These are phyloP conservation scores for Leishmania major DNA, from an alignment of 208 protist species.

Conservation along the genomic window DNA sequence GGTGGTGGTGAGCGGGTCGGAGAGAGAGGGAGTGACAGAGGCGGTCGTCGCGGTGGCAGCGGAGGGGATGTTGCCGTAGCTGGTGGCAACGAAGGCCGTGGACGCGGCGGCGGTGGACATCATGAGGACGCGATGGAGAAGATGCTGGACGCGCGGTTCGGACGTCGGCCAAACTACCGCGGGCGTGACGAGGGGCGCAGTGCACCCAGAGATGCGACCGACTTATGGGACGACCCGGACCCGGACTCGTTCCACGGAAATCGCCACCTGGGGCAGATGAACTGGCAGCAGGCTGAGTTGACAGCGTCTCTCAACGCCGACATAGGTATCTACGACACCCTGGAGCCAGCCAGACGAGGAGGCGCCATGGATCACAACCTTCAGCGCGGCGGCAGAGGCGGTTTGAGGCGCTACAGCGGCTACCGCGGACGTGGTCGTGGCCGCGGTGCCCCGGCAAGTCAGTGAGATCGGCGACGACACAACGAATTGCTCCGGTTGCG, in stretches of 20 bases:
- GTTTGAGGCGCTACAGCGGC: conserved; percentile 9
- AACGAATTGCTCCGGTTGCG: background rate
- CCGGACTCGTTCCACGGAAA: conserved; percentile 76
- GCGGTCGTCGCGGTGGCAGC: conserved; percentile 6
- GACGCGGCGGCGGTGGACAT: background rate
- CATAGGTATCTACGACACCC: conserved; percentile 13
- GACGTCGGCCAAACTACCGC: conserved; percentile 31
- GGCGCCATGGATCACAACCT: conserved; percentile 11
- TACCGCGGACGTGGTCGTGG: conserved; percentile 19
- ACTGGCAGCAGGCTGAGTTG: conserved; percentile 80
- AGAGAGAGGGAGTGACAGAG: conserved; percentile 5
- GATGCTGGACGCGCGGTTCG: conserved; percentile 40
- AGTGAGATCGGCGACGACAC: background rate
- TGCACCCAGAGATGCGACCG: conserved; percentile 25
- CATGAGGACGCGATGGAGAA: conserved; percentile 34
- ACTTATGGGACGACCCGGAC: conserved; percentile 84
- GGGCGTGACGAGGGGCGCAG: conserved; percentile 22
- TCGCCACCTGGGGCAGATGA: conserved; percentile 58
- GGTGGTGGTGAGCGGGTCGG: conserved; percentile 8
- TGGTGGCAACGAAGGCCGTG: background rate
- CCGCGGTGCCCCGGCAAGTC: conserved; percentile 3
- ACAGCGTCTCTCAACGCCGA: conserved; percentile 19
- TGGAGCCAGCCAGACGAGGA: conserved; percentile 21
- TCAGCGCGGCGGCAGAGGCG: conserved; percentile 23
- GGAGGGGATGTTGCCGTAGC: conserved; percentile 3